phyloP scores from a whole-genome alignment of 148 eudicot species.

The Amaranthus cruentus region DNA sequence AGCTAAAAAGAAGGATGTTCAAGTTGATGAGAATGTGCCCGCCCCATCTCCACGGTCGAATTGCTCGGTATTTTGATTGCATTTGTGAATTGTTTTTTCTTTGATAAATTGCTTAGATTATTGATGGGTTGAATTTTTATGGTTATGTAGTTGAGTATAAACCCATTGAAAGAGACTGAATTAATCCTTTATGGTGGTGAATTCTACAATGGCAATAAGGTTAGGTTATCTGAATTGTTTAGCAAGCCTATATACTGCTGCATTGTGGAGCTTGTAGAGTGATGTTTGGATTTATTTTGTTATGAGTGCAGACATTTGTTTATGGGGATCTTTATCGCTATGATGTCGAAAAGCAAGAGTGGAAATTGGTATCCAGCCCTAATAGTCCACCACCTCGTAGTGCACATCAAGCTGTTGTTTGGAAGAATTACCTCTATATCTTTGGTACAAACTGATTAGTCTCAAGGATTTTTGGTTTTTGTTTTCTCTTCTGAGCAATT shows the following conservation, averaged over 20 bases:
- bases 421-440: conserved; percentile 93
- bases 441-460: conserved; percentile 42
- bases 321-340: conserved; percentile 93
- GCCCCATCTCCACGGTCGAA: conserved; percentile 89
- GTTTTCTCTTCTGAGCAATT: background rate
- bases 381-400: conserved; percentile 99
- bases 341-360: conserved; percentile 89
- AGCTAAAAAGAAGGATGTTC: conserved; percentile 95
- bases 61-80: conserved; percentile 58
- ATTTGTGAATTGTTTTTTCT: background rate
- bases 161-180: conserved; percentile 93
- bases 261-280: conserved; percentile 2
- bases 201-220: conserved; percentile 98
- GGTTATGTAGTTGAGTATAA: conserved; percentile 61
- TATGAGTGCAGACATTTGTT: conserved; percentile 72
- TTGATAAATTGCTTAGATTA: background rate
- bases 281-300: conserved; percentile 11
- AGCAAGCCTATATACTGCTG: background rate
- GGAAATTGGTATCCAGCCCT: conserved; percentile 92
- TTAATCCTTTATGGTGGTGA: conserved; percentile 91
- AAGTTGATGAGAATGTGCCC: conserved; percentile 86
- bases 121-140: conserved; percentile 18
- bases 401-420: conserved; percentile 94
- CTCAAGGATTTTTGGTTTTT: background rate
- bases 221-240: conserved; percentile 18